A percentile compares a stretch with the other conserved stretches of the same genome.
These are phyloP conservation scores for Rugonectria rugulosa DNA, from an alignment of 2,329 filamentous ascomycete species.

Conservation along the genomic window DNA sequence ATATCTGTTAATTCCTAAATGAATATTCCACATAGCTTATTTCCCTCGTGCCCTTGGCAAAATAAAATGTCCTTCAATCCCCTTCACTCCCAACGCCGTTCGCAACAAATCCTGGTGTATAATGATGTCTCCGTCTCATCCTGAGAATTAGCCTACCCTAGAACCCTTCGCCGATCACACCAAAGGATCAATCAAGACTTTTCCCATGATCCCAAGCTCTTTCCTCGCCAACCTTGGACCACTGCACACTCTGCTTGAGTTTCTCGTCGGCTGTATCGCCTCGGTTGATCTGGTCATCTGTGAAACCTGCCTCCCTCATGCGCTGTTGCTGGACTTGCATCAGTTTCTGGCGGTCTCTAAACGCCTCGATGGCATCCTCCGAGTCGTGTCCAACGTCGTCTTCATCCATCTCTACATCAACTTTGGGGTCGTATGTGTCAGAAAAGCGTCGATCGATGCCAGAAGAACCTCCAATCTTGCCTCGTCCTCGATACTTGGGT, in stretches of 20 bases:
- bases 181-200: constrained; percentile 26
- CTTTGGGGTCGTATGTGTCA: constrained; percentile 64
- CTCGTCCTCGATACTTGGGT: constrained; percentile 68
- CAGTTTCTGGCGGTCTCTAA: constrained; percentile 82
- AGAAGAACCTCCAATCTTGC: constrained; percentile 65
- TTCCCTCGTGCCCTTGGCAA: too few species aligned
- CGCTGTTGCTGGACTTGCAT: constrained; percentile 77
- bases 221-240: constrained; percentile 73
- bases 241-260: constrained; percentile 71
- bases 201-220: constrained; percentile 69
- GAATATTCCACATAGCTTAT: too few species aligned
- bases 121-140: too few species aligned
- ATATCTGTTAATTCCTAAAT: too few species aligned
- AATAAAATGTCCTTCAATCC: too few species aligned
- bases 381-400: constrained; percentile 68
- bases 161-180: constrained; percentile 18
- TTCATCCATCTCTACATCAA: constrained; percentile 62
- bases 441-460: constrained; percentile 86
- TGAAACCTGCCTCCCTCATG: constrained; percentile 79
- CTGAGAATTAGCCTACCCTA: constrained; percentile 9
- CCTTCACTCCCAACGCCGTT: too few species aligned
- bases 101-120: too few species aligned
- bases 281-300: constrained; percentile 71
- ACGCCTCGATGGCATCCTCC: constrained; percentile 80
- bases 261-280: constrained; percentile 67